These are phyloP conservation scores for Fraxinus latifolia DNA, from an alignment of 305 asterid genomes.

Conservation along the genomic window DNA sequence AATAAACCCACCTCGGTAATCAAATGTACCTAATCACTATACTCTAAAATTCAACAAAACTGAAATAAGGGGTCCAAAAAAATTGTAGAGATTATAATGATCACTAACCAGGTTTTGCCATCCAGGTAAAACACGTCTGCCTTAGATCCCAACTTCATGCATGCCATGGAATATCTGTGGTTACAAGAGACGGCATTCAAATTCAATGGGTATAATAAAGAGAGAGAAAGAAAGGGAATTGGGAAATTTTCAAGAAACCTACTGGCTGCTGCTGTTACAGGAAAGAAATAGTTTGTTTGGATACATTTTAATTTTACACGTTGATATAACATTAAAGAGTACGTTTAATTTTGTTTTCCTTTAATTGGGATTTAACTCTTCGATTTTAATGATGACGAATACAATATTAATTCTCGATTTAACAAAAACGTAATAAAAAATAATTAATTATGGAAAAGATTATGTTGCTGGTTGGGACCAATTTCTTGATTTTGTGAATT, in stretches of 20 bases:
- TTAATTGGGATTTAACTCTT: background rate
- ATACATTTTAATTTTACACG: background rate
- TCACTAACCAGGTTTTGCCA: conserved; percentile 43
- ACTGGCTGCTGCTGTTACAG: background rate
- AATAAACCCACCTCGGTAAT: conserved; percentile 6
- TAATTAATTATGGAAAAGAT: background rate
- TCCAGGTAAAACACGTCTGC: conserved; percentile 41
- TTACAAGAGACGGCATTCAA: conserved; percentile 12
- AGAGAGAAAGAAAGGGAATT: background rate
- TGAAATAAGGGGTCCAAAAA: background rate
- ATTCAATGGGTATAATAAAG: conserved; percentile 4
- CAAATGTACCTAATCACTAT: background rate
- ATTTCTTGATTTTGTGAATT: background rate
- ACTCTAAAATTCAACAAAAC: background rate
- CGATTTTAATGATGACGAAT: background rate
- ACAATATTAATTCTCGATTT: background rate
- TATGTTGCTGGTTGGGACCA: background rate
- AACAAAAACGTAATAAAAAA: background rate
- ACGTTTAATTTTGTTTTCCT: background rate
- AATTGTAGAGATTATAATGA: background rate
- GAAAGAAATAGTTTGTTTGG: background rate
- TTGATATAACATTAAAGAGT: background rate
- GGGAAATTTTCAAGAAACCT: background rate
- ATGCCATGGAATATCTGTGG: conserved; percentile 29
- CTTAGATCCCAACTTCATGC: conserved; percentile 52